Evolutionary conservation across 208 protist genomes (phyloP).

Genomic region (Trypanosoma mega): DNA sequence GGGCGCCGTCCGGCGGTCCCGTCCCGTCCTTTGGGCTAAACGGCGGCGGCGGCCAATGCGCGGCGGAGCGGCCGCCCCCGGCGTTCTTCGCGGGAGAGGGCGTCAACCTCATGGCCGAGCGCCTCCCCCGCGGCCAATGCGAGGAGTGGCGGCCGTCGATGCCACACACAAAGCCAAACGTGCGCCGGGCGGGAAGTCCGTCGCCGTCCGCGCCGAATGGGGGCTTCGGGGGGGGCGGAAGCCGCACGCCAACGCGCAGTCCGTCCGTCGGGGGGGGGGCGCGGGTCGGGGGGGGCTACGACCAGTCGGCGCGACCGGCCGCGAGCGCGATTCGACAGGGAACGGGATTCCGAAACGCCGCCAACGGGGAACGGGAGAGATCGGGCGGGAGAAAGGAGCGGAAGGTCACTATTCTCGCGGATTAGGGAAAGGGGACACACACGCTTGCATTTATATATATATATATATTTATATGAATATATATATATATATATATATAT

Average conservation of each 20-base stretch:
- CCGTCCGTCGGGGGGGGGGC: no score
- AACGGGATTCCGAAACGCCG: slow-evolving; percentile 31
- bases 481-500: slow-evolving; percentile 3
- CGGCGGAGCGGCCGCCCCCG: background rate
- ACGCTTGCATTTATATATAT: background rate
- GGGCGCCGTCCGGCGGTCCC: background rate
- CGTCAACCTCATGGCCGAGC: slow-evolving; percentile 20
- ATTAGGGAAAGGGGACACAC: slow-evolving; percentile 21
- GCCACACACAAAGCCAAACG: background rate
- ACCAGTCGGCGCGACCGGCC: slow-evolving; percentile 10
- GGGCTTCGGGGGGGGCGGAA: background rate
- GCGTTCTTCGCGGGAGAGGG: slow-evolving; percentile 21
- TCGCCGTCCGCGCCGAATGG: background rate
- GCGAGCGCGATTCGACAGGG: slow-evolving; percentile 36
- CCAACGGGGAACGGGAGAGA: slow-evolving; percentile 8
- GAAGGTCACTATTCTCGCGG: slow-evolving; percentile 51
- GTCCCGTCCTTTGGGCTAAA: background rate
- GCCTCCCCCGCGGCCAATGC: background rate
- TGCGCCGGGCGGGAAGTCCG: background rate
- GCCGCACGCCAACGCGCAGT: no score
- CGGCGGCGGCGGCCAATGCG: background rate
- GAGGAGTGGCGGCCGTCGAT: slow-evolving; percentile 5
- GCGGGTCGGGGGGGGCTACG: slow-evolving; percentile 18
- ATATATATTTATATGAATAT: background rate
- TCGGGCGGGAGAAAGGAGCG: slow-evolving; percentile 33